Conservation (phyloP, 1,284 basidiomycete species). For the Heterobasidion occidentale region DNA sequence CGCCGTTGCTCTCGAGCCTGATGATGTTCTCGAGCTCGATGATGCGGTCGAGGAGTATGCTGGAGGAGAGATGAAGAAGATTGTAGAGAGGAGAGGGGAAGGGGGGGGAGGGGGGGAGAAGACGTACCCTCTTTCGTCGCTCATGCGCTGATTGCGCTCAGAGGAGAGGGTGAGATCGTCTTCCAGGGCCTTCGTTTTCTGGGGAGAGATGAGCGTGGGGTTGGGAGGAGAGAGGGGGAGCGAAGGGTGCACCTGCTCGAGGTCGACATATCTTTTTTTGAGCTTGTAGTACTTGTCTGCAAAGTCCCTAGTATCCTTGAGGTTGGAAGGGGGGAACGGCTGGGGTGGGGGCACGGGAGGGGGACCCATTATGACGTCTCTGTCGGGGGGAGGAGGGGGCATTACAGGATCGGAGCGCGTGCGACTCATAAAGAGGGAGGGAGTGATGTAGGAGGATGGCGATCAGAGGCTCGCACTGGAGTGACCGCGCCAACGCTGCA, state of each 20-base stretch:
- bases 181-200: slow-evolving; percentile 51
- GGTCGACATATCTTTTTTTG: slow-evolving; percentile 54
- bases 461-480: slow-evolving; percentile 1
- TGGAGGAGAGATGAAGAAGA: slow-evolving; percentile 16
- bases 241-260: slow-evolving; percentile 49
- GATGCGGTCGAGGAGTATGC: slow-evolving; percentile 49
- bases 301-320: slow-evolving; percentile 35
- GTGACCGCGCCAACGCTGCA: neutral
- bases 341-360: slow-evolving; percentile 31
- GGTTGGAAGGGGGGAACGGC: slow-evolving; percentile 16
- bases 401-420: slow-evolving; percentile 13
- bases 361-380: slow-evolving; percentile 43
- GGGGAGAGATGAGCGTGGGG: slow-evolving; percentile 12
- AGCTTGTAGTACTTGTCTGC: slow-evolving; percentile 54
- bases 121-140: slow-evolving; percentile 52
- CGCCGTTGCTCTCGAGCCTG: slow-evolving; percentile 12
- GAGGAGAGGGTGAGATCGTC: slow-evolving; percentile 45
- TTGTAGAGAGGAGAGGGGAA: slow-evolving; percentile 3
- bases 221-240: slow-evolving; percentile 10
- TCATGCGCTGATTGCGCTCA: slow-evolving; percentile 50
- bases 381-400: slow-evolving; percentile 22
- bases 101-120: slow-evolving; percentile 5
- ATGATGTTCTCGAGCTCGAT: slow-evolving; percentile 40
- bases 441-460: slow-evolving; percentile 9
- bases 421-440: slow-evolving; percentile 20